These are phyloP conservation scores for Russula sp. DNA, from an alignment of 768 basidiomycete genomes.

Conservation along the genomic window DNA sequence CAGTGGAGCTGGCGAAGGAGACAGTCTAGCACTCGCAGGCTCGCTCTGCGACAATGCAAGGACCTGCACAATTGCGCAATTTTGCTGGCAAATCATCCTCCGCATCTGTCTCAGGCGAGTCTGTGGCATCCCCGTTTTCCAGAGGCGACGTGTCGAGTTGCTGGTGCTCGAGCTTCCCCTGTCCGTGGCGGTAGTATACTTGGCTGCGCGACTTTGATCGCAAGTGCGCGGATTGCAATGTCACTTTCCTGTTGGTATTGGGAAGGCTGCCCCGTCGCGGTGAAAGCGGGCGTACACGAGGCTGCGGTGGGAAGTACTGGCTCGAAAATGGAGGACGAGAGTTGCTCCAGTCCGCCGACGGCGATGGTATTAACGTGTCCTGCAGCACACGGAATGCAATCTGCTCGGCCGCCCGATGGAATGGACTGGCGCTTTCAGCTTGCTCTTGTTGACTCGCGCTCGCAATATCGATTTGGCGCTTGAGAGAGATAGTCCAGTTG, in stretches of 20 bases:
- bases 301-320: conserved; percentile 31
- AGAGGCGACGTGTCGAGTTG: conserved; percentile 30
- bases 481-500: conserved; percentile 65
- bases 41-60: conserved; percentile 57
- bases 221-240: conserved; percentile 33
- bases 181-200: conserved; percentile 56
- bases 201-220: conserved; percentile 69
- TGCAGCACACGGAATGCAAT: conserved; percentile 80
- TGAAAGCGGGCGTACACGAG: conserved; percentile 25
- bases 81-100: conserved; percentile 74
- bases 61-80: conserved; percentile 75
- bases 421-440: conserved; percentile 33
- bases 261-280: conserved; percentile 24
- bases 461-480: conserved; percentile 53
- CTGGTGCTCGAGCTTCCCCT: conserved; percentile 60
- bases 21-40: conserved; percentile 31
- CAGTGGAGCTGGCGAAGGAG: conserved; percentile 5
- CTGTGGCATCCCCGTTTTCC: conserved; percentile 17
- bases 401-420: conserved; percentile 63
- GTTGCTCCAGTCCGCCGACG: conserved; percentile 9
- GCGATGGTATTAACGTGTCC: conserved; percentile 62
- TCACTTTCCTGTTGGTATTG: conserved; percentile 12
- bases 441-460: conserved; percentile 31
- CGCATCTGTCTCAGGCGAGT: conserved; percentile 24
- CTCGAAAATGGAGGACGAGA: conserved; percentile 27